These are phyloP conservation scores for Rachicladosporium sp. DNA, from an alignment of 2,329 filamentous ascomycete species.

Conservation along the genomic window DNA sequence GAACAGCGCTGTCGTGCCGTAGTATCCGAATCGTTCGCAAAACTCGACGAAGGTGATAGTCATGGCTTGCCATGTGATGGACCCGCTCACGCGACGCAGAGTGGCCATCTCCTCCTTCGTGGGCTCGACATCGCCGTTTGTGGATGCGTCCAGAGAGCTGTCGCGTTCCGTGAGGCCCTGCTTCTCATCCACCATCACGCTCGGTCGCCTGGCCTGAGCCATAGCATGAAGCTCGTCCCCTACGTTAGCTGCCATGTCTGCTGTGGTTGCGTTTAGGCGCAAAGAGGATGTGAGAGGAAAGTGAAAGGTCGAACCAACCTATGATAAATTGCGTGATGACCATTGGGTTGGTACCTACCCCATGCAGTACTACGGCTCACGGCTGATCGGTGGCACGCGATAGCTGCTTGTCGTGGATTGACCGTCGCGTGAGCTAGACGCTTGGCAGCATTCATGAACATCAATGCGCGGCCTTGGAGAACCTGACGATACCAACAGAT, in stretches of 20 bases:
- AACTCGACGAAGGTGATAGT: slow-evolving; percentile 37
- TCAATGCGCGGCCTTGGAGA: too few species aligned
- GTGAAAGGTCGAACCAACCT: neutral
- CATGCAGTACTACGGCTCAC: too few species aligned
- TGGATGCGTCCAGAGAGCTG: slow-evolving; percentile 6
- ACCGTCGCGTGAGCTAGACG: too few species aligned
- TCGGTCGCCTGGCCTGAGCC: slow-evolving; percentile 14
- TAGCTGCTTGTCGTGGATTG: too few species aligned
- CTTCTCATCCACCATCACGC: slow-evolving; percentile 7
- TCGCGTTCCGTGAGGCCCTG: slow-evolving; percentile 3
- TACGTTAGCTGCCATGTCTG: too few species aligned
- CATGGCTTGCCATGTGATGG: slow-evolving; percentile 34
- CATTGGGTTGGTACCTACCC: too few species aligned
- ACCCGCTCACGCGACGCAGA: slow-evolving; percentile 33
- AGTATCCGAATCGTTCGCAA: slow-evolving; percentile 37
- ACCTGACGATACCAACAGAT: too few species aligned
- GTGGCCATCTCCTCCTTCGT: slow-evolving; percentile 32
- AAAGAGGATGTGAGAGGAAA: too few species aligned
- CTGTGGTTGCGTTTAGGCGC: too few species aligned
- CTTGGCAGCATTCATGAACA: too few species aligned
- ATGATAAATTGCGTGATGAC: too few species aligned
- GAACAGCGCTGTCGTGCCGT: slow-evolving; percentile 33
- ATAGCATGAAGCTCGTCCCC: slow-evolving; percentile 4
- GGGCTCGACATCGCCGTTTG: slow-evolving; percentile 15
- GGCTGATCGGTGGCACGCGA: too few species aligned